phyloP scores from a whole-genome alignment of 2,329 filamentous ascomycete genomes.

The Penicillium sp. region DNA sequence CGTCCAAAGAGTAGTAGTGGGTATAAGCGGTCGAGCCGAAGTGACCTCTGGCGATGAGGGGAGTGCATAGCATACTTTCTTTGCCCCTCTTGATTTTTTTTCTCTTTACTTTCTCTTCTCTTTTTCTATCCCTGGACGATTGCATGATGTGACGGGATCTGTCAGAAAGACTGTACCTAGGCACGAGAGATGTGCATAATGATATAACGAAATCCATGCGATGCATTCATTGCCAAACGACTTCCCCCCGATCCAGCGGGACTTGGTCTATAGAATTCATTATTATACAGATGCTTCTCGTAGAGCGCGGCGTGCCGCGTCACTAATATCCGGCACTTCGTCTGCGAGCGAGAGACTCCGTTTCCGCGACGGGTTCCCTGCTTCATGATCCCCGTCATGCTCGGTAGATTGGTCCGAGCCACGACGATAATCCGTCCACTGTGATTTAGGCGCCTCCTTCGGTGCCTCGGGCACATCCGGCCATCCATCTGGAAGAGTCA shows the following conservation, averaged over 20 bases:
- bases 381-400: not conserved
- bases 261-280: not conserved
- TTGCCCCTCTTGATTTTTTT: too few relatives aligned
- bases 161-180: not conserved
- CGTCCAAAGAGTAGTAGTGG: constrained; percentile 41
- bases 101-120: not conserved
- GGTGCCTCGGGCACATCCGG: constrained; percentile 8
- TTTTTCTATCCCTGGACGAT: not conserved
- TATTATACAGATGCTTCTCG: not conserved
- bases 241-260: not conserved
- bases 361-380: not conserved
- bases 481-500: constrained; percentile 24
- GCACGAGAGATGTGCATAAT: constrained; percentile 2
- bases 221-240: not conserved
- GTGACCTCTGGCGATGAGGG: constrained; percentile 45
- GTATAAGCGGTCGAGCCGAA: constrained; percentile 37
- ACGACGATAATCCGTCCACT: not conserved
- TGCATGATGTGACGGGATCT: not conserved
- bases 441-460: not conserved
- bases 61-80: not conserved
- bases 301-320: not conserved
- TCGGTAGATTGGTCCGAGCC: not conserved
- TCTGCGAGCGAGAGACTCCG: not conserved
- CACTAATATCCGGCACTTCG: not conserved
- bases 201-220: constrained; percentile 2